Evolutionary conservation across 352 stramenopile genomes (phyloP).

Genomic region (Phytophthora brassicae): DNA sequence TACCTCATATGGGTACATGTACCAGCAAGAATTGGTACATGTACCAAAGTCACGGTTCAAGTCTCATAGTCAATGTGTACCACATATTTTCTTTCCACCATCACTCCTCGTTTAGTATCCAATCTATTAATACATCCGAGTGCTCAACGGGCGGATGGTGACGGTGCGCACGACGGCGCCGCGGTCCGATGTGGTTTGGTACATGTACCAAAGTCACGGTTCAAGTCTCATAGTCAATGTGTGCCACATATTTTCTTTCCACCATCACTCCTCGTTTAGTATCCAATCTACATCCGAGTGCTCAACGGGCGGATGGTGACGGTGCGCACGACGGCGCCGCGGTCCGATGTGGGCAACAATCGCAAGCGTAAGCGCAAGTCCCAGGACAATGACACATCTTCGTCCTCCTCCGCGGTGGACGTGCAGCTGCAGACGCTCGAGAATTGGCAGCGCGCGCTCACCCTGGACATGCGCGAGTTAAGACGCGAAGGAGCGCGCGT

Average conservation of each 20-base stretch:
- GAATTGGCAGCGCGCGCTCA: slow-evolving; percentile 37
- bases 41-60: too few species aligned
- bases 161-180: slow-evolving; percentile 33
- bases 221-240: slow-evolving; percentile 30
- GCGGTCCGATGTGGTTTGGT: slow-evolving; percentile 9
- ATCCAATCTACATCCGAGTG: slow-evolving; percentile 2
- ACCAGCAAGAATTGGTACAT: too few species aligned
- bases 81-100: too few species aligned
- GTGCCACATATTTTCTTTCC: slow-evolving; percentile 5
- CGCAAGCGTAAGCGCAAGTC: slow-evolving; percentile 37
- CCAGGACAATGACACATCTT: background rate
- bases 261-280: background rate
- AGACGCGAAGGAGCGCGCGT: slow-evolving; percentile 37
- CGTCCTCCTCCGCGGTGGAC: background rate
- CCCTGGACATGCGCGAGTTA: slow-evolving; percentile 35
- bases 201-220: too few species aligned
- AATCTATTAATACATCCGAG: background rate
- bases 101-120: slow-evolving; percentile 29
- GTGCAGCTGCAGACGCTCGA: slow-evolving; percentile 33
- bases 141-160: slow-evolving; percentile 20
- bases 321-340: slow-evolving; percentile 29
- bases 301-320: slow-evolving; percentile 27
- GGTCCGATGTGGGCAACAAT: slow-evolving; percentile 26
- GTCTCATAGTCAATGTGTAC: too few species aligned
- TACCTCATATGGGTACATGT: too few species aligned